A percentile compares a stretch with the other conserved stretches of the same genome.
Evolutionary conservation across 2,329 filamentous ascomycete genomes (phyloP).

Genomic region (Verticillium nubilum): DNA sequence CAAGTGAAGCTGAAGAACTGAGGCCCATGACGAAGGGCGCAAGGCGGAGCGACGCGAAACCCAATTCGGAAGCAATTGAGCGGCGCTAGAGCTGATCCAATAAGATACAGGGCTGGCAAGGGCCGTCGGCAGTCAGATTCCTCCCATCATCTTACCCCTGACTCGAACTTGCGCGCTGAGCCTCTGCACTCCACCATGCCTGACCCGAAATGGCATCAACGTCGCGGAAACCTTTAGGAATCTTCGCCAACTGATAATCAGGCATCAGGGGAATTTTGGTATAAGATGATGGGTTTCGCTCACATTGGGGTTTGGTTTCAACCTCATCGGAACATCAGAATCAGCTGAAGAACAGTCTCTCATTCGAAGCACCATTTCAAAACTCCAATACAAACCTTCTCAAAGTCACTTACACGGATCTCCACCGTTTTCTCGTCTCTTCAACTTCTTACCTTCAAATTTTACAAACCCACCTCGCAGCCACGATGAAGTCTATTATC

Average conservation of each 20-base stretch:
- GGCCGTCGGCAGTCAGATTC: background rate
- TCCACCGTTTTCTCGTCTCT: no score
- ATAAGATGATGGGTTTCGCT: background rate
- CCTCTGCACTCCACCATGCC: background rate
- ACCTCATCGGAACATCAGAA: background rate
- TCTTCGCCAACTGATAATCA: background rate
- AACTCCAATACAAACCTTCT: background rate
- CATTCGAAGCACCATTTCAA: background rate
- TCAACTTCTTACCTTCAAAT: no score
- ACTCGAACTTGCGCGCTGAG: background rate
- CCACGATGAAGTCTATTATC: constrained; percentile 15
- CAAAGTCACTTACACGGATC: no score
- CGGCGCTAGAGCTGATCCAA: constrained; percentile 6
- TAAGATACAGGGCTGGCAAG: background rate
- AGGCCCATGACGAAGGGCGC: background rate
- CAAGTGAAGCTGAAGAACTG: background rate
- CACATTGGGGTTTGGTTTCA: background rate
- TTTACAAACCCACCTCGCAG: no score
- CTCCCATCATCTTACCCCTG: background rate
- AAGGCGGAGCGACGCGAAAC: constrained; percentile 1
- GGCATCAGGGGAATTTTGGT: background rate
- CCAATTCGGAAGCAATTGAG: constrained; percentile 8
- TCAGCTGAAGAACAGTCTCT: background rate
- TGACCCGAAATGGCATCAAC: background rate
- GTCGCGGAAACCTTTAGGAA: background rate